Percentiles rank a stretch among this genome's conserved stretches.
Evolutionary conservation across 108 stramenopile species (phyloP).

Genomic region (Discostella pseudostelligera): DNA sequence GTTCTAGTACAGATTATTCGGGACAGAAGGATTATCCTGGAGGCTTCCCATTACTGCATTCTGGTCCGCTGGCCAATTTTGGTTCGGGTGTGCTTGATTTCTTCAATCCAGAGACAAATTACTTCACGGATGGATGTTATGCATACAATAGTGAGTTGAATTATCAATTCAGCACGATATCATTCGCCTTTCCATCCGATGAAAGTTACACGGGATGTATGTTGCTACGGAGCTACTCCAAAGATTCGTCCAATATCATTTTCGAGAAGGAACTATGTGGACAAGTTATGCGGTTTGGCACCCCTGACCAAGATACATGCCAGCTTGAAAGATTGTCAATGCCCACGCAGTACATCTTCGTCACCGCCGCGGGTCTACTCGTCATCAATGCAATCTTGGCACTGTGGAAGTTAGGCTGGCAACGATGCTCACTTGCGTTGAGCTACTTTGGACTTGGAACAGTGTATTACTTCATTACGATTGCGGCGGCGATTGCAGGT

Average conservation of each 20-base stretch:
- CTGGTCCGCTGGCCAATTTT: slow-evolving; percentile 51
- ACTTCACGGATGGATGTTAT: slow-evolving; percentile 52
- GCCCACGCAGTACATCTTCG: slow-evolving; percentile 20
- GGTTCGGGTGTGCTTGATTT: slow-evolving; percentile 42
- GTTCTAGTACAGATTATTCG: slow-evolving; percentile 54
- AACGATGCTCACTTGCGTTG: slow-evolving; percentile 15
- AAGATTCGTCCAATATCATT: slow-evolving; percentile 29
- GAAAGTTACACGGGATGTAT: slow-evolving; percentile 32
- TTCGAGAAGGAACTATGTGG: slow-evolving; percentile 44
- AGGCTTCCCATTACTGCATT: slow-evolving; percentile 58
- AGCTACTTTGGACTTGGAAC: slow-evolving; percentile 33
- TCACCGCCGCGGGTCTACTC: slow-evolving; percentile 11
- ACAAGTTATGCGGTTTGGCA: slow-evolving; percentile 32
- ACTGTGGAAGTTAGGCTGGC: slow-evolving; percentile 25
- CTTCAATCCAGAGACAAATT: slow-evolving; percentile 18
- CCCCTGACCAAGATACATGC: slow-evolving; percentile 32
- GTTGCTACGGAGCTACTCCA: slow-evolving; percentile 36
- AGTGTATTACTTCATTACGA: slow-evolving; percentile 20
- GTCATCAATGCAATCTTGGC: slow-evolving; percentile 16
- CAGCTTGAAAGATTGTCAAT: slow-evolving; percentile 9
- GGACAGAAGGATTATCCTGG: slow-evolving; percentile 23
- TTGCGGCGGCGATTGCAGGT: slow-evolving; percentile 26
- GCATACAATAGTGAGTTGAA: slow-evolving; percentile 48
- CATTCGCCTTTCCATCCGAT: slow-evolving; percentile 30
- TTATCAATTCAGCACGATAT: slow-evolving; percentile 54